A percentile compares a stretch with the other conserved stretches of the same genome.
phyloP scores from a whole-genome alignment of 441 rosid species.

The Gossypium davidsonii region DNA sequence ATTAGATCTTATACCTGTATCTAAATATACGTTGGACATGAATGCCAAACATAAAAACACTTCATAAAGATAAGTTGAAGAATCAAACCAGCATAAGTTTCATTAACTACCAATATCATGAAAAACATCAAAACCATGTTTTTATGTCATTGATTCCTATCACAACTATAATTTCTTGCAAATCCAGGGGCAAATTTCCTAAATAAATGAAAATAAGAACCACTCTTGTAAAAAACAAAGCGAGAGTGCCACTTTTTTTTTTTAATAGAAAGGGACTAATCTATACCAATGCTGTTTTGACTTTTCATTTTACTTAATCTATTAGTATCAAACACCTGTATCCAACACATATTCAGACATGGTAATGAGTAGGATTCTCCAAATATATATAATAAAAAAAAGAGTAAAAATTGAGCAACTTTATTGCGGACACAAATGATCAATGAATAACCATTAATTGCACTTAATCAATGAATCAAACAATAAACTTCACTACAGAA shows the following conservation, averaged over 20 bases:
- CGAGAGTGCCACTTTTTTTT: neutral
- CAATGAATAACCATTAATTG: slow-evolving; percentile 6
- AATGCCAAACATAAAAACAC: neutral
- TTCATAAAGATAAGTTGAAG: neutral
- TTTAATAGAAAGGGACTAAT: neutral
- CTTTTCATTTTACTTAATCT: neutral
- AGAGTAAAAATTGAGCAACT: neutral
- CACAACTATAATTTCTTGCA: neutral
- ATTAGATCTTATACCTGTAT: neutral
- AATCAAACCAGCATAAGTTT: neutral
- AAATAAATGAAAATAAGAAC: neutral
- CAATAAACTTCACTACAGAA: neutral
- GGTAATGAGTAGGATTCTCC: neutral
- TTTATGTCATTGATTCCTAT: neutral
- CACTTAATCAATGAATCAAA: slow-evolving; percentile 9
- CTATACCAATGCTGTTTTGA: neutral
- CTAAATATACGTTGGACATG: neutral
- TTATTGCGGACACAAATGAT: neutral
- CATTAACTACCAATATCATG: neutral
- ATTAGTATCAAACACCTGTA: neutral
- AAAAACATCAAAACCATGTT: neutral
- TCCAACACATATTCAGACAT: neutral
- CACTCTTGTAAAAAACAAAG: neutral
- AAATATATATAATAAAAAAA: neutral
- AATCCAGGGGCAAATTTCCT: neutral